A percentile compares a stretch with the other conserved stretches of the same genome.
Conservation (phyloP, 1,284 basidiomycete species). For the Sanghuangporus baumii region DNA sequence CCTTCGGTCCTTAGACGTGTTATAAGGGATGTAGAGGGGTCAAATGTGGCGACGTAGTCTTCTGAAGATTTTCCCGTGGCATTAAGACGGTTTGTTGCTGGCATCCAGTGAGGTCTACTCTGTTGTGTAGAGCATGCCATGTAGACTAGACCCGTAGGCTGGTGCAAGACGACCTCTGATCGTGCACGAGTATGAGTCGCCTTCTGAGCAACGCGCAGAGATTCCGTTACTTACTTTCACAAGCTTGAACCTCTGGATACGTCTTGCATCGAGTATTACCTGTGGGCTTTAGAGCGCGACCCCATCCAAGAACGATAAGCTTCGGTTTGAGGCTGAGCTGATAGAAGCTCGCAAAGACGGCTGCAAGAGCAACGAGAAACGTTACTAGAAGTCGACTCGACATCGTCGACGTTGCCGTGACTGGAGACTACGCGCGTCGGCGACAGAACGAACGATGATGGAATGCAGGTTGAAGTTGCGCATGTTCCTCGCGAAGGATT, state of each 20-base stretch:
- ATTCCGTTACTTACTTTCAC: slow-evolving; percentile 46
- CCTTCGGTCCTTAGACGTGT: slow-evolving; percentile 41
- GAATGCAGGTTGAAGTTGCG: no score
- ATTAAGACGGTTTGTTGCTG: slow-evolving; percentile 41
- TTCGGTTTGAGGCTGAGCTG: slow-evolving; percentile 37
- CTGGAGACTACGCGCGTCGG: no score
- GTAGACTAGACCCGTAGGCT: slow-evolving; percentile 56
- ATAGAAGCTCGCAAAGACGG: slow-evolving; percentile 29
- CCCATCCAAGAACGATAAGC: slow-evolving; percentile 36
- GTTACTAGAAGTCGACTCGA: slow-evolving; percentile 2
- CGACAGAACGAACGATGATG: no score
- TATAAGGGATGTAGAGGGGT: slow-evolving; percentile 40
- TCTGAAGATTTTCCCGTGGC: slow-evolving; percentile 34
- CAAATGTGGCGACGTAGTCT: slow-evolving; percentile 63
- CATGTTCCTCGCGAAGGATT: no score
- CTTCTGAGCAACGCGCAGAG: not conserved
- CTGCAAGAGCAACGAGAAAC: slow-evolving; percentile 9
- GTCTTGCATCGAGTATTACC: slow-evolving; percentile 43
- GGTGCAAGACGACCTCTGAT: slow-evolving; percentile 50
- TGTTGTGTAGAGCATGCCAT: slow-evolving; percentile 59
- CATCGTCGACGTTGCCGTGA: not conserved
- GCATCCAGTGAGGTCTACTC: slow-evolving; percentile 52
- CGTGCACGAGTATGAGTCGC: not conserved
- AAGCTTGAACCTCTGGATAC: slow-evolving; percentile 52
- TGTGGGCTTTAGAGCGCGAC: slow-evolving; percentile 36